A percentile compares a stretch with the other conserved stretches of the same genome.
phyloP scores from a whole-genome alignment of 768 basidiomycete genomes.

The Rhodotorula babjevae region DNA sequence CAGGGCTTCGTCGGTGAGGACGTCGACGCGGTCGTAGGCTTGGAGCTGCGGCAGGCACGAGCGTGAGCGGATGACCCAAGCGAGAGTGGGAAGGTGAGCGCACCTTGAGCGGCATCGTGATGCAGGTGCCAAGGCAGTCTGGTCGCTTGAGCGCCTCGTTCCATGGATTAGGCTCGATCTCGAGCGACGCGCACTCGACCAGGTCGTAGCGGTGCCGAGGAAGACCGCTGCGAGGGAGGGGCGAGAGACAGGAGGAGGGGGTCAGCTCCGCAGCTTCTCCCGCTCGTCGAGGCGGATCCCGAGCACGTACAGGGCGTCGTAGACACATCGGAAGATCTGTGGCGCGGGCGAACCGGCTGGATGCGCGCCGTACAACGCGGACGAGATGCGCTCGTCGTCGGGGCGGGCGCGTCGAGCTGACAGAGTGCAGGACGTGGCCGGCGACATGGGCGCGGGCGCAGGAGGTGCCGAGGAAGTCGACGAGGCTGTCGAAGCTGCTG shows the following conservation, averaged over 20 bases:
- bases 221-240: background rate
- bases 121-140: background rate
- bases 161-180: slow-evolving; percentile 37
- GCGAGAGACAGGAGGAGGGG: too few relatives aligned
- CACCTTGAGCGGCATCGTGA: slow-evolving; percentile 6
- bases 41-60: background rate
- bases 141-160: background rate
- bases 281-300: too few relatives aligned
- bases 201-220: background rate
- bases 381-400: background rate
- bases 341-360: slow-evolving; percentile 37
- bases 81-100: too few relatives aligned
- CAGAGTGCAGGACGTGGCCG: too few relatives aligned
- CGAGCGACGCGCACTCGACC: slow-evolving; percentile 36
- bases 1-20: background rate
- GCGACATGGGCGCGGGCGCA: background rate
- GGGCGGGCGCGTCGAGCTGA: background rate
- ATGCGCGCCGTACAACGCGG: background rate
- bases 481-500: background rate
- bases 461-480: background rate
- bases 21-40: background rate
- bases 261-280: background rate
- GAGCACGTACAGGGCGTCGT: slow-evolving; percentile 41
- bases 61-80: too few relatives aligned
- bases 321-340: slow-evolving; percentile 47